Evolutionary conservation across 305 asterid genomes (phyloP).

Genomic region (Fraxinus paxiana): DNA sequence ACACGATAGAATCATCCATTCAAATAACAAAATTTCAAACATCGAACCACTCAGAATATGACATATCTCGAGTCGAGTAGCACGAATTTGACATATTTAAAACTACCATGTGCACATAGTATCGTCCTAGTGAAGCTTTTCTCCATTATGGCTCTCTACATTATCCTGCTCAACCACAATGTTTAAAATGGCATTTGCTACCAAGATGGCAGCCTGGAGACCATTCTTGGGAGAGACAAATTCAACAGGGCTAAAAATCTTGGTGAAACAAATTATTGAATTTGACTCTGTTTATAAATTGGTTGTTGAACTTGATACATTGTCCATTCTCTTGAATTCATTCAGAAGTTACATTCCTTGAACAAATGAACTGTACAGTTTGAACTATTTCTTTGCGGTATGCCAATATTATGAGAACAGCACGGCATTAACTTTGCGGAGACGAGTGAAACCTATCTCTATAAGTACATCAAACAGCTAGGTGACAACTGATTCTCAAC

Average conservation of each 20-base stretch:
- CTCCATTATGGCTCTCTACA: neutral
- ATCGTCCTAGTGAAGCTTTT: neutral
- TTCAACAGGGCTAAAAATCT: neutral
- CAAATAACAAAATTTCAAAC: neutral
- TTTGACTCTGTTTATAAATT: neutral
- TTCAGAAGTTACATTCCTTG: constrained; percentile 23
- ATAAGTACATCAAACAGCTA: constrained; percentile 38
- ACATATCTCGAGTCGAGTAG: neutral
- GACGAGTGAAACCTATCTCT: constrained; percentile 37
- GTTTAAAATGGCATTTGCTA: neutral
- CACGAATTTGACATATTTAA: neutral
- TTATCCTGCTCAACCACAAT: neutral
- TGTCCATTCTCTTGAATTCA: constrained; percentile 1
- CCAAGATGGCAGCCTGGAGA: neutral
- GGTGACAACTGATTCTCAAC: constrained; percentile 30
- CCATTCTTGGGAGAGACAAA: neutral
- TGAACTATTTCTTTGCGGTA: constrained; percentile 25
- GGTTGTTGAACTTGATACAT: neutral
- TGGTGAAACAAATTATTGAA: neutral
- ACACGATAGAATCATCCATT: neutral
- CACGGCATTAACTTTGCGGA: constrained; percentile 28
- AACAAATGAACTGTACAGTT: constrained; percentile 54
- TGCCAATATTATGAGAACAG: constrained; percentile 27
- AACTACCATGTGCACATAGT: neutral
- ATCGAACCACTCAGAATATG: neutral